Base-by-base conservation (phyloP, 495 filamentous ascomycete species). In the Hypoxylon crocopeplum region DNA sequence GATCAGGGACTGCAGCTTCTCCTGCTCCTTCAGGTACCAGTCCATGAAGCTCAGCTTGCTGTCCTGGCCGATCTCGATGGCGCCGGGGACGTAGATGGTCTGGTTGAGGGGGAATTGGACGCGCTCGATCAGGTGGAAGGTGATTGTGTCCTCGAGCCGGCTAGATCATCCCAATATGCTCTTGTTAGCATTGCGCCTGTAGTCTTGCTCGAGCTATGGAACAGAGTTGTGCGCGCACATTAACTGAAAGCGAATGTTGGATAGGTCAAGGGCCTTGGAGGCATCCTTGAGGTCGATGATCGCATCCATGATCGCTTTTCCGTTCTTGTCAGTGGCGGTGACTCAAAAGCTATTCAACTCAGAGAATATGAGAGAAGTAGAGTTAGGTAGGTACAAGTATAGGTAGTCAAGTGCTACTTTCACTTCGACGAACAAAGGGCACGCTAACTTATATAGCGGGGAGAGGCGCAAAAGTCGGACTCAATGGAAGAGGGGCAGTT, bases 121-220 rank as follows among this genome's bases (percentile, higher is more conserved):
- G 19, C 95, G 89, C 72, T 99, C 95, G 69, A 99, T 99, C 17
- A 98, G 79, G 77, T 98, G 91, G 77, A 97, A 99, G 67, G 90
- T 97, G 69, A 99, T 98, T 52, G 95, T 98, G 70, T 99, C 95
- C 78, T 99, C 94, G 15, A 97, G 82, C 32, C 94, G 94, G 62
- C 93, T 97, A 69, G 12, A 24, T n/a, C n/a, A n/a, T n/a, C n/a
- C n/a, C n/a, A n/a, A n/a, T 33, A 50, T 5, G 16, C n/a, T 13
- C 20, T 27, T n/a, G 45, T 55, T 46, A 50, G 53, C 52, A 39
- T 57, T 41, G n/a, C 16, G 19, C 11, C 11, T 27, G 15, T 11
- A 8, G 40, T 27, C 1, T 16, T 25, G 15, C 37, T 30, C 5
- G 30, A 15, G 47, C n/a, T n/a, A 34, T 52, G 33, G 32, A 3